These are phyloP conservation scores for Fraxinus pennsylvanica DNA, from an alignment of 257 asterid genomes.

Conservation along the genomic window DNA sequence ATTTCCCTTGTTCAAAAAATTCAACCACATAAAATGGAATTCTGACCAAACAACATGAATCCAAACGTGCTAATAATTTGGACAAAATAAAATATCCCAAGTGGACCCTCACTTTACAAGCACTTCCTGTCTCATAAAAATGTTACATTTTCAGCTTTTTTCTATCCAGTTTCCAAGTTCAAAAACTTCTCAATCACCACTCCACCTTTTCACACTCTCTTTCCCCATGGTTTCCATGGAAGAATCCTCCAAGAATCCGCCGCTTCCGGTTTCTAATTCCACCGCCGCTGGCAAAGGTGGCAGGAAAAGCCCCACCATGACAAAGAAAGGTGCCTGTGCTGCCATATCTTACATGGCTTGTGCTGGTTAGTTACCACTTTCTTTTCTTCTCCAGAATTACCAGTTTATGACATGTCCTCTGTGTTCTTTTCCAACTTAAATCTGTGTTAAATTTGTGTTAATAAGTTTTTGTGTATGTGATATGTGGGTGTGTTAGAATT, in stretches of 20 bases:
- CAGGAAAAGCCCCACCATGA: conserved; percentile 17
- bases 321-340: conserved; percentile 30
- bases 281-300: not conserved
- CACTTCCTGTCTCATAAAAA: conserved; percentile 5
- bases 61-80: not conserved
- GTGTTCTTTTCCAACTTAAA: not conserved
- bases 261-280: conserved; percentile 1
- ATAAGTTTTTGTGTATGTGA: too few species aligned
- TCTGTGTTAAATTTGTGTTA: not conserved
- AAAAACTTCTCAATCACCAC: not conserved
- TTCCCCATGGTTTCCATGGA: conserved; percentile 10
- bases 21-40: too few species aligned
- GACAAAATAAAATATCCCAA: not conserved
- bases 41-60: too few species aligned
- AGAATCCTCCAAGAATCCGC: conserved; percentile 9
- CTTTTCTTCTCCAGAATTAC: not conserved
- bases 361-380: conserved; percentile 25
- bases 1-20: too few species aligned
- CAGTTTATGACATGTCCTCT: not conserved
- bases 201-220: not conserved
- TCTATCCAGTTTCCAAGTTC: not conserved
- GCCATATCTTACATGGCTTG: conserved; percentile 34
- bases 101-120: conserved; percentile 25
- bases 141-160: not conserved
- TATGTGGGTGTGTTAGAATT: not conserved